Base-by-base conservation (phyloP, 768 basidiomycete species). In the Clitopilus hobsonii region DNA sequence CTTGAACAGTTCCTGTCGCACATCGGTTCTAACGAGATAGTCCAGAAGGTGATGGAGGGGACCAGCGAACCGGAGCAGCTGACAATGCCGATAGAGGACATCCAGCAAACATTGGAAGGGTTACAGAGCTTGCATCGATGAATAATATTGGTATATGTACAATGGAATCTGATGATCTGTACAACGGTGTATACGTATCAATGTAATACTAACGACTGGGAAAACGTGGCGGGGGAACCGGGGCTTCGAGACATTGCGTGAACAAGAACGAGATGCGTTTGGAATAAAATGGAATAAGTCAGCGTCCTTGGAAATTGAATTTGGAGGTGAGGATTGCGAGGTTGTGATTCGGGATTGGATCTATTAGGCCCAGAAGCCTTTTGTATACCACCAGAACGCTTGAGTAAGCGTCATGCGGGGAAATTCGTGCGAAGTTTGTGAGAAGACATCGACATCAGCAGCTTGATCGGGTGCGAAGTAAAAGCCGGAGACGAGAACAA, bases 401-500 rank as follows among this genome's bases (percentile, higher is more conserved):
- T 79, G 73, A 59, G 67, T 68, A 32, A 73, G 49, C 38, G 72
- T 71, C 53, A 78, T 59, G 20, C 70, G 65, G 36, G 72, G 66
- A 58, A 72, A 74, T 48, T 75, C 71, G 50, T 66, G 70, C 23
- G 58, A 51, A 61, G 49, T 38, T 47, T 47, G 41, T 30, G 32
- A 22, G 54, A 68, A 38, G 54, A 71, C 65, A 4, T 76, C 75
- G 10, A 72, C 58, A 53, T 76, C 74, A 24, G 71, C 67, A 24
- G 72, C 69, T 0, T 69, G 63, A 3, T 71, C 65, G n/a, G 91
- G 91, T 1, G 92, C 95, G 62, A 85, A 96, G 76, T 88, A 98
- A 76, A 98, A 99, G 20, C 97, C 97, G 26, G 91, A 82, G 29
- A 82, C 70, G 28, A 99, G 84, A 47, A 98, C 95, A 48, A 98